These are phyloP conservation scores for Glycine soja DNA, from an alignment of 306 rosid species.

Conservation along the genomic window DNA sequence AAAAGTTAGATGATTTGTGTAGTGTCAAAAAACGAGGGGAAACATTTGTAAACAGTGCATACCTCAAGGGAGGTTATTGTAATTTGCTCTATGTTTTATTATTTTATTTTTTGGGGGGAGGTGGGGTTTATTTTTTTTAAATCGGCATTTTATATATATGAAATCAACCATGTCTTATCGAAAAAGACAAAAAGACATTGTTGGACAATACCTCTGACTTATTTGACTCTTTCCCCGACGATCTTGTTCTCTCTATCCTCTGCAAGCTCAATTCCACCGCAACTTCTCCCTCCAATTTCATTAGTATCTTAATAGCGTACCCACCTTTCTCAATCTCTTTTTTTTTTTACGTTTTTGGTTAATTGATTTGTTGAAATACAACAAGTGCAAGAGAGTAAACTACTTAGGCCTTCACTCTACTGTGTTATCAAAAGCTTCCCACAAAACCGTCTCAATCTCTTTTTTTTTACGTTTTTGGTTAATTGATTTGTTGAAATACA, in stretches of 20 bases:
- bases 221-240: conserved; percentile 78
- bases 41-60: too few relatives aligned
- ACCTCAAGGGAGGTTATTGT: too few relatives aligned
- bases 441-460: conserved; percentile 55
- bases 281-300: conserved; percentile 70
- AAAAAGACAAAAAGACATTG: conserved; percentile 50
- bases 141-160: too few relatives aligned
- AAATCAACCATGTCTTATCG: conserved; percentile 41
- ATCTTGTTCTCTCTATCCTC: conserved; percentile 74
- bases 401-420: conserved; percentile 59
- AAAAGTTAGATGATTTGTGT: too few relatives aligned
- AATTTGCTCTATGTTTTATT: too few relatives aligned
- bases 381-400: conserved; percentile 83
- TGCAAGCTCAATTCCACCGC: conserved; percentile 67
- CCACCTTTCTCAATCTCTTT: background rate
- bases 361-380: conserved; percentile 17
- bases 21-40: too few relatives aligned
- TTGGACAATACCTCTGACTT: conserved; percentile 34
- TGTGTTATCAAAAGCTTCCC: conserved; percentile 69
- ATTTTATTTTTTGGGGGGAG: too few relatives aligned
- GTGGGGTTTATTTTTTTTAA: too few relatives aligned
- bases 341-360: background rate
- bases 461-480: background rate
- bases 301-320: conserved; percentile 75
- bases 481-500: conserved; percentile 17